Evolutionary conservation across 2,329 filamentous ascomycete genomes (phyloP).

Genomic region (Falciphora oryzae): DNA sequence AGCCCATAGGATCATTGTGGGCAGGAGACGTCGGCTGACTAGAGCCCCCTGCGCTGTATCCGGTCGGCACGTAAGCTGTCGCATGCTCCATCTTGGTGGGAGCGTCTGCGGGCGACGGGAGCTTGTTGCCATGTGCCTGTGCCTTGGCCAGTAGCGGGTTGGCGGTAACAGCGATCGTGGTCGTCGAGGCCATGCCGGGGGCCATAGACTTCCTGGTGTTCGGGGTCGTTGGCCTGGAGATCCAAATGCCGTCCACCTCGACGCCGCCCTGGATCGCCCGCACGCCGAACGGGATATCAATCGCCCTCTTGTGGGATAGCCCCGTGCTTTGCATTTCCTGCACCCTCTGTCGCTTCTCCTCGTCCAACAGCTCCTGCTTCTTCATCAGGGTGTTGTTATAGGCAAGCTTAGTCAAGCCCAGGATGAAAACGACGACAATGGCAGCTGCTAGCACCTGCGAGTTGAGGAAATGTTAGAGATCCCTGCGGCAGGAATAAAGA

Average conservation of each 20-base stretch:
- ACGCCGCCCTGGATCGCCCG: conserved; percentile 78
- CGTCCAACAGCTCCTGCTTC: conserved; percentile 59
- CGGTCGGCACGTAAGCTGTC: conserved; percentile 3
- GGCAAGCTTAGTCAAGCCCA: conserved; percentile 64
- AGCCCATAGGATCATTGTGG: background rate
- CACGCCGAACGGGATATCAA: conserved; percentile 73
- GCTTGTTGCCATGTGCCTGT: conserved; percentile 8
- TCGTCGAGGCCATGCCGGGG: conserved; percentile 17
- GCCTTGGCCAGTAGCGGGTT: conserved; percentile 11
- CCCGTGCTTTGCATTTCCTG: conserved; percentile 50
- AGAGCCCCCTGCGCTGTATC: background rate
- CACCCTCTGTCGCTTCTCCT: conserved; percentile 53
- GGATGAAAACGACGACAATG: conserved; percentile 63
- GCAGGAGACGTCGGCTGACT: background rate
- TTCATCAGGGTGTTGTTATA: conserved; percentile 49
- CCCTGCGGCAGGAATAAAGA: background rate
- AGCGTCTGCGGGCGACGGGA: background rate
- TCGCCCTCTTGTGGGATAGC: conserved; percentile 33
- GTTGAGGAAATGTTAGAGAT: conserved; percentile 11
- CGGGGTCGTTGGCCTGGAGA: conserved; percentile 47
- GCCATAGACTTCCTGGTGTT: conserved; percentile 16
- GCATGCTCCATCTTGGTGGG: background rate
- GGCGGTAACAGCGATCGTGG: conserved; percentile 15
- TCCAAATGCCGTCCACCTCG: conserved; percentile 81
- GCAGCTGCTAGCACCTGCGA: conserved; percentile 63